A percentile compares a stretch with the other conserved stretches of the same genome.
phyloP scores from a whole-genome alignment of 176 grass and related monocot genomes.

The Elaeis guineensis region DNA sequence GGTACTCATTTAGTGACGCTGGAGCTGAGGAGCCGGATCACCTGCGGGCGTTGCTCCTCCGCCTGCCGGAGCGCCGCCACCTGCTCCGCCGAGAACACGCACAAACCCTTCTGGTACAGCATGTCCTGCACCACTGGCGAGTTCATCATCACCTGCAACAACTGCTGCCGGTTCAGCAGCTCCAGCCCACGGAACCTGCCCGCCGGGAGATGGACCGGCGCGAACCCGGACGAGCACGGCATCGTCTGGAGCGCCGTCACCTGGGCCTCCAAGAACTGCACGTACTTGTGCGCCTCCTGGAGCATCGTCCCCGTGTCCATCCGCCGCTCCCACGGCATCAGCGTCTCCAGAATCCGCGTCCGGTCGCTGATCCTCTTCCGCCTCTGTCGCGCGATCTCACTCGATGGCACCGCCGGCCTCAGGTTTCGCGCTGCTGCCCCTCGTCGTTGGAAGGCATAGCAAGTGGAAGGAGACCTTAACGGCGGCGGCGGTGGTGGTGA shows the following conservation, averaged over 20 bases:
- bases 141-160: conserved; percentile 22
- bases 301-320: conserved; percentile 21
- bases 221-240: conserved; percentile 1
- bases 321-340: conserved; percentile 23
- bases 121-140: conserved; percentile 16
- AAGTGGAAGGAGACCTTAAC: not conserved
- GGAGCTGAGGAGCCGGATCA: too few relatives aligned
- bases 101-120: conserved; percentile 13
- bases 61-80: not conserved
- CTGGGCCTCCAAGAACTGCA: conserved; percentile 19
- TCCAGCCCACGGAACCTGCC: conserved; percentile 1
- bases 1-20: too few relatives aligned
- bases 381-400: conserved; percentile 16
- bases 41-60: not conserved
- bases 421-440: too few relatives aligned
- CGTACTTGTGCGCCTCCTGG: conserved; percentile 21
- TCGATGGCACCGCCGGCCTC: not conserved
- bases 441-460: too few relatives aligned
- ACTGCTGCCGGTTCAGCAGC: conserved; percentile 19
- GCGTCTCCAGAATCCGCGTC: conserved; percentile 9
- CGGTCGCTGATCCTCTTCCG: conserved; percentile 22
- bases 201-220: not conserved
- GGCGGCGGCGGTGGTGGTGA: not conserved
- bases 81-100: conserved; percentile 21
- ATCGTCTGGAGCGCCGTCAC: conserved; percentile 9